A percentile compares a stretch with the other conserved stretches of the same genome.
Conservation (phyloP, 1,284 basidiomycete species). For the Ganoderma lingzhi region DNA sequence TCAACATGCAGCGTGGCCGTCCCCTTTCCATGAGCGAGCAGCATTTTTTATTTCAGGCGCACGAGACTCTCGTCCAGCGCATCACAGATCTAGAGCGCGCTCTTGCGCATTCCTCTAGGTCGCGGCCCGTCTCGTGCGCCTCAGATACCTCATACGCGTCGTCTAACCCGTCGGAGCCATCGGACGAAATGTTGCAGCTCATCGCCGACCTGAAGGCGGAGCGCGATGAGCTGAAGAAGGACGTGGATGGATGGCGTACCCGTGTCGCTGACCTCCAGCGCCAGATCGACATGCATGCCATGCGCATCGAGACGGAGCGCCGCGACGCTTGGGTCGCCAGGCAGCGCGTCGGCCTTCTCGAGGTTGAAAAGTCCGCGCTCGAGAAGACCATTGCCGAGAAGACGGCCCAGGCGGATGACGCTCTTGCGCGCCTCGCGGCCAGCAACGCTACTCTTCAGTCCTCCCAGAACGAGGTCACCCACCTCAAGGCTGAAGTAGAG, state of each 20-base stretch:
- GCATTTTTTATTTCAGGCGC: slow-evolving; percentile 83
- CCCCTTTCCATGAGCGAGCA: slow-evolving; percentile 73
- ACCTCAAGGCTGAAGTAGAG: slow-evolving; percentile 45
- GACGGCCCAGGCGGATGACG: slow-evolving; percentile 43
- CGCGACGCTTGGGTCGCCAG: slow-evolving; percentile 80
- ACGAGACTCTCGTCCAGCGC: slow-evolving; percentile 78
- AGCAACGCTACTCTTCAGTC: slow-evolving; percentile 43
- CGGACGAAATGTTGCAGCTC: slow-evolving; percentile 77
- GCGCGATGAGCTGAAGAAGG: slow-evolving; percentile 79
- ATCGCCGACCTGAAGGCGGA: slow-evolving; percentile 80
- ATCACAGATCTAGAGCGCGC: slow-evolving; percentile 82
- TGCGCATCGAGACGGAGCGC: slow-evolving; percentile 73
- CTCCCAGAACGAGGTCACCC: slow-evolving; percentile 45
- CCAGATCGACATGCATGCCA: slow-evolving; percentile 62
- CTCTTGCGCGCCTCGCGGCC: slow-evolving; percentile 43
- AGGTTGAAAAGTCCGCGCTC: slow-evolving; percentile 67
- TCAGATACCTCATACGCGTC: slow-evolving; percentile 54
- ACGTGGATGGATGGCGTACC: slow-evolving; percentile 78
- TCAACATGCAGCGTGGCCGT: slow-evolving; percentile 41
- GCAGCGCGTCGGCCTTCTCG: slow-evolving; percentile 66
- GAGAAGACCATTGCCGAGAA: slow-evolving; percentile 56
- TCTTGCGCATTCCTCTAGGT: slow-evolving; percentile 54
- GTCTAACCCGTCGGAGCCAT: slow-evolving; percentile 44
- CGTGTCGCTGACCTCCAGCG: slow-evolving; percentile 75
- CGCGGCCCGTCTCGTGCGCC: slow-evolving; percentile 60